Percentiles rank a stretch among this genome's conserved stretches.
These are phyloP conservation scores for Inga laurina DNA, from an alignment of 306 rosid genomes.

Conservation along the genomic window DNA sequence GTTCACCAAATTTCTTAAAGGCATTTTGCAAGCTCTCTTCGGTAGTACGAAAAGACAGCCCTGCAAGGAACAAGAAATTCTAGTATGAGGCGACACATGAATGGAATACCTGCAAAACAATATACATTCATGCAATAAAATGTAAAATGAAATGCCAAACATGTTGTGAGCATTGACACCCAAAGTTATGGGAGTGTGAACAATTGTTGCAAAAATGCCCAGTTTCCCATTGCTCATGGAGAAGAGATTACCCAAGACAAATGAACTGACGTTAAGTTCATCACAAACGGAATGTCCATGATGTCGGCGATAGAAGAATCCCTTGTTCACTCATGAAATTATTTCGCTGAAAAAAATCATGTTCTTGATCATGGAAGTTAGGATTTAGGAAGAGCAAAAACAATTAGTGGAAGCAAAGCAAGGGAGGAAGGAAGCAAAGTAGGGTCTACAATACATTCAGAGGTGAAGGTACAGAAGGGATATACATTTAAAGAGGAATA, in stretches of 20 bases:
- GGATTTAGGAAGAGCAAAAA: background rate
- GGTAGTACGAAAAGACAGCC: conserved; percentile 88
- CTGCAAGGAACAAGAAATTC: conserved; percentile 42
- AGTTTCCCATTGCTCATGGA: background rate
- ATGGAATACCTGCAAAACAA: background rate
- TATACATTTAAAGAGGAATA: background rate
- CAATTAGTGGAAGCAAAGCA: background rate
- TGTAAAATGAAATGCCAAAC: conserved; percentile 3
- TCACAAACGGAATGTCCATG: background rate
- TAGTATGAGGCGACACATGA: background rate
- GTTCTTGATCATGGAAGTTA: background rate
- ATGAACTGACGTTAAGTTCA: conserved; percentile 4
- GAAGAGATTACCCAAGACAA: background rate
- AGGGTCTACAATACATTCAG: background rate
- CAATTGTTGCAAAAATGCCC: conserved; percentile 2
- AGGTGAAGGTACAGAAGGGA: background rate
- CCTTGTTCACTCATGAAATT: background rate
- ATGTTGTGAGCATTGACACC: background rate
- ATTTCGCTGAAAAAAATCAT: background rate
- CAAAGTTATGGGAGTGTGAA: background rate
- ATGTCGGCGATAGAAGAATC: background rate
- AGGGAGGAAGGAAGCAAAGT: background rate
- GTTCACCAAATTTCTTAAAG: conserved; percentile 73
- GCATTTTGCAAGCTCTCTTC: conserved; percentile 82
- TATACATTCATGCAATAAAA: background rate